Percentiles rank a stretch among this genome's conserved stretches.
phyloP scores from a whole-genome alignment of 164 flowering plant genomes.

The Tinospora cordifolia region DNA sequence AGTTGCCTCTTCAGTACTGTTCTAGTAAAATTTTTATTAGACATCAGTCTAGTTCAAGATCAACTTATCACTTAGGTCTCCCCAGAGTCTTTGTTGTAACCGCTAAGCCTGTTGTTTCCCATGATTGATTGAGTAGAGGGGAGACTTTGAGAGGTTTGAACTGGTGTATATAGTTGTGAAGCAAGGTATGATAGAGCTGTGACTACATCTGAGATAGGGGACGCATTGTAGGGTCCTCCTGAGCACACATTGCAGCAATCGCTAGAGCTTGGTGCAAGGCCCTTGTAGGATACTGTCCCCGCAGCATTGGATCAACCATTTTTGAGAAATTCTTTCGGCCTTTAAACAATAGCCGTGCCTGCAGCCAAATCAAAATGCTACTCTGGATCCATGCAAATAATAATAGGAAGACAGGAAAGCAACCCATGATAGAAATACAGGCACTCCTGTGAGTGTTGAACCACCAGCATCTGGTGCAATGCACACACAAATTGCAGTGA shows the following conservation, averaged over 20 bases:
- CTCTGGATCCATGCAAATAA: background rate
- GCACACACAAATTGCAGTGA: too few relatives aligned
- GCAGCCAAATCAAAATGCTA: constrained; percentile 16
- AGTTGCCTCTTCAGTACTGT: too few relatives aligned
- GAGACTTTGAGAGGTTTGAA: constrained; percentile 32
- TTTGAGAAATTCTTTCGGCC: constrained; percentile 63
- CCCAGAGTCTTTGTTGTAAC: constrained; percentile 10
- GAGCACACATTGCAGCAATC: constrained; percentile 91
- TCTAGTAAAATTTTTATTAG: too few relatives aligned
- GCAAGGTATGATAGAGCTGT: constrained; percentile 75
- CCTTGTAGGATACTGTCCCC: constrained; percentile 68
- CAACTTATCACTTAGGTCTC: constrained; percentile 6
- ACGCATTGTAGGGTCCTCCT: constrained; percentile 77
- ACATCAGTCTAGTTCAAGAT: background rate
- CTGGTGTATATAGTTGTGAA: constrained; percentile 44
- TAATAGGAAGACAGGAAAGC: too few relatives aligned
- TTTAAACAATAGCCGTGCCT: constrained; percentile 84
- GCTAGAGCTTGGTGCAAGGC: constrained; percentile 89
- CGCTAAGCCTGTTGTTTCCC: constrained; percentile 16
- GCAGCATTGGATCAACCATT: constrained; percentile 76
- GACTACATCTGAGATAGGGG: constrained; percentile 78
- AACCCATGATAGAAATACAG: too few relatives aligned
- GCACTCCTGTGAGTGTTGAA: too few relatives aligned
- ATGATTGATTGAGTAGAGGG: constrained; percentile 39
- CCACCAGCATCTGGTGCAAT: too few relatives aligned